These are phyloP conservation scores for Chaetomium globosum DNA, from an alignment of 2,329 filamentous ascomycete species.

Conservation along the genomic window DNA sequence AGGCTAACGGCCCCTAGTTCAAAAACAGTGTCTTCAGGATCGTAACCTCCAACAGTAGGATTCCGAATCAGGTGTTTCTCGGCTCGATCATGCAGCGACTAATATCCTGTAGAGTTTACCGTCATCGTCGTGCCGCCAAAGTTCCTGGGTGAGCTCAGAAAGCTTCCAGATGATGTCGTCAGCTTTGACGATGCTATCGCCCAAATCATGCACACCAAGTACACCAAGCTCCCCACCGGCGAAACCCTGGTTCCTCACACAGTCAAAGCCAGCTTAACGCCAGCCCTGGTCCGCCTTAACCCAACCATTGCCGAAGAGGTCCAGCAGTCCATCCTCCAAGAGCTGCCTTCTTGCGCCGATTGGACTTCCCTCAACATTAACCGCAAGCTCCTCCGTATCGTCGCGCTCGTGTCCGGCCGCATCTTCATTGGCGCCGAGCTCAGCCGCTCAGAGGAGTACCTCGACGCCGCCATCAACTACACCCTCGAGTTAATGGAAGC, in stretches of 20 bases:
- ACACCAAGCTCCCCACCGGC: constrained; percentile 40
- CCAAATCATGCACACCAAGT: constrained; percentile 41
- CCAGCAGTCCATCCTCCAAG: constrained; percentile 39
- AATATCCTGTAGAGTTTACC: constrained; percentile 28
- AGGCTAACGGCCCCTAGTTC: constrained; percentile 35
- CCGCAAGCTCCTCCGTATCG: constrained; percentile 48
- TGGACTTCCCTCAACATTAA: constrained; percentile 50
- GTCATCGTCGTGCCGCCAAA: constrained; percentile 41
- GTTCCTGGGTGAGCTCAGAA: constrained; percentile 41
- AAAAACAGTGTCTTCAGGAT: constrained; percentile 40
- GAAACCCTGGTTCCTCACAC: constrained; percentile 38
- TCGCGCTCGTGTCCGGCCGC: constrained; percentile 51
- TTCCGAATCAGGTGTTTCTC: neutral
- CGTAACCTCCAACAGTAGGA: constrained; percentile 36
- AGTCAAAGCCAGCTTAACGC: constrained; percentile 42
- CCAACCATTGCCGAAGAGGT: constrained; percentile 47
- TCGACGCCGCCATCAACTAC: constrained; percentile 53
- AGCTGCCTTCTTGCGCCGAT: constrained; percentile 44
- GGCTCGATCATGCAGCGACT: neutral
- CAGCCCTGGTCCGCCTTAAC: constrained; percentile 45
- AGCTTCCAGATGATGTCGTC: constrained; percentile 41
- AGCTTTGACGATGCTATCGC: constrained; percentile 39
- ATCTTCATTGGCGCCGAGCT: constrained; percentile 54
- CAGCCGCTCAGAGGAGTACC: constrained; percentile 49
- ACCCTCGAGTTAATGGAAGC: constrained; percentile 49